phyloP scores from a whole-genome alignment of 768 basidiomycete species.

The Suillus variegatus region DNA sequence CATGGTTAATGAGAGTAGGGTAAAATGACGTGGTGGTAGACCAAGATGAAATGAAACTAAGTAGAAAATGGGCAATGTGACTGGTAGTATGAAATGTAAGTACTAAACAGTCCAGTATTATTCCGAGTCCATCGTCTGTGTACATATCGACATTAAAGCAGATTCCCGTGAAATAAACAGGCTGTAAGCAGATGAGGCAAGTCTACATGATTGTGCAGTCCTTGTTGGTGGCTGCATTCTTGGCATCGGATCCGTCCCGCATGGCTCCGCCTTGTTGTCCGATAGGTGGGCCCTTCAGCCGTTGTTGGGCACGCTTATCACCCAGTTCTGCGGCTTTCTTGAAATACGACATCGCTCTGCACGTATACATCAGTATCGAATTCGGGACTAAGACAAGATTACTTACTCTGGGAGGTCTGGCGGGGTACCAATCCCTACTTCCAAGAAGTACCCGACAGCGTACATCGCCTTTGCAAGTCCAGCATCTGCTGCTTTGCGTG shows the following conservation, averaged over 20 bases:
- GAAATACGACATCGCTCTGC: conserved; percentile 78
- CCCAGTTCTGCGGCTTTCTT: conserved; percentile 89
- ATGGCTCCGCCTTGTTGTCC: conserved; percentile 61
- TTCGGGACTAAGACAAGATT: conserved; percentile 5
- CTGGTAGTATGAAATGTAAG: background rate
- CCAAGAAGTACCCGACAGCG: conserved; percentile 95
- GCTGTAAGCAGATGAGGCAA: background rate
- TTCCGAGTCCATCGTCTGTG: conserved; percentile 3
- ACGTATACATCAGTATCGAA: conserved; percentile 6
- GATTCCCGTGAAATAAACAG: background rate
- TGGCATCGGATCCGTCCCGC: conserved; percentile 54
- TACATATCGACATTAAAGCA: conserved; percentile 2
- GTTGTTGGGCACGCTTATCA: conserved; percentile 90
- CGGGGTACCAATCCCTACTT: conserved; percentile 87
- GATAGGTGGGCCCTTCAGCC: conserved; percentile 64
- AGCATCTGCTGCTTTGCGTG: conserved; percentile 90
- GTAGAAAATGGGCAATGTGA: background rate
- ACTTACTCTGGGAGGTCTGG: conserved; percentile 68
- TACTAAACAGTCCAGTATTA: background rate
- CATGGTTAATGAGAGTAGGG: background rate
- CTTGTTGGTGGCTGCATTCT: conserved; percentile 63
- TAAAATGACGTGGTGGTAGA: background rate
- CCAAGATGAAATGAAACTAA: background rate
- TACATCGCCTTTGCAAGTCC: conserved; percentile 97
- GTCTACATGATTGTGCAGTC: conserved; percentile 84